Conservation (phyloP, 2,329 filamentous ascomycete species). For the Nemania sp. region DNA sequence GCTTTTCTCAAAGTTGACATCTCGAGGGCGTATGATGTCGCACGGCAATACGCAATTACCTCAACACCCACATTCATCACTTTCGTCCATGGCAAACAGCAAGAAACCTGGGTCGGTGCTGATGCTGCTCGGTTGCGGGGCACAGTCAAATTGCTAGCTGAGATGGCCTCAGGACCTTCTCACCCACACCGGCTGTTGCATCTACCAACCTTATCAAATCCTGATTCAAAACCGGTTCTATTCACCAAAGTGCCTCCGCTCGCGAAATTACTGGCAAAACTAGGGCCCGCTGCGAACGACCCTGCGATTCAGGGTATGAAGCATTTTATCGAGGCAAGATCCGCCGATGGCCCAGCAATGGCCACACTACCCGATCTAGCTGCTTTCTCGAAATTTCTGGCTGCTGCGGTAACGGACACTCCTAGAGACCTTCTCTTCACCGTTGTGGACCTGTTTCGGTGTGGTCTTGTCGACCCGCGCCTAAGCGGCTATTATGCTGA, state of each 20-base stretch:
- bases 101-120: constrained; percentile 84
- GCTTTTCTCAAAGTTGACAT: constrained; percentile 87
- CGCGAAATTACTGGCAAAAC: constrained; percentile 82
- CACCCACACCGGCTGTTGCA: constrained; percentile 81
- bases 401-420: constrained; percentile 65
- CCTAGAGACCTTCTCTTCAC: constrained; percentile 78
- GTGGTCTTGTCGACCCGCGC: constrained; percentile 80
- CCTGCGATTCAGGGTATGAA: constrained; percentile 73
- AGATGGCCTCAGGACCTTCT: constrained; percentile 75
- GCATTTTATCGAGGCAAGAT: constrained; percentile 75
- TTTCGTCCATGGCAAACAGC: constrained; percentile 79
- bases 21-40: constrained; percentile 72
- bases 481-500: constrained; percentile 86
- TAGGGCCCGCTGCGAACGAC: constrained; percentile 70
- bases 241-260: constrained; percentile 86
- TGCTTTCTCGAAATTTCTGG: constrained; percentile 72
- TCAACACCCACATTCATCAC: constrained; percentile 92
- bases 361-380: constrained; percentile 78
- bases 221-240: constrained; percentile 73
- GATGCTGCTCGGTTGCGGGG: constrained; percentile 74
- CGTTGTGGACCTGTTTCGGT: constrained; percentile 85
- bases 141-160: constrained; percentile 79
- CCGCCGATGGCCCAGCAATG: constrained; percentile 69
- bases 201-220: constrained; percentile 76
- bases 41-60: constrained; percentile 73